Conservation (phyloP, 2,329 filamentous ascomycete genomes). For the Grosmannia huntii region DNA sequence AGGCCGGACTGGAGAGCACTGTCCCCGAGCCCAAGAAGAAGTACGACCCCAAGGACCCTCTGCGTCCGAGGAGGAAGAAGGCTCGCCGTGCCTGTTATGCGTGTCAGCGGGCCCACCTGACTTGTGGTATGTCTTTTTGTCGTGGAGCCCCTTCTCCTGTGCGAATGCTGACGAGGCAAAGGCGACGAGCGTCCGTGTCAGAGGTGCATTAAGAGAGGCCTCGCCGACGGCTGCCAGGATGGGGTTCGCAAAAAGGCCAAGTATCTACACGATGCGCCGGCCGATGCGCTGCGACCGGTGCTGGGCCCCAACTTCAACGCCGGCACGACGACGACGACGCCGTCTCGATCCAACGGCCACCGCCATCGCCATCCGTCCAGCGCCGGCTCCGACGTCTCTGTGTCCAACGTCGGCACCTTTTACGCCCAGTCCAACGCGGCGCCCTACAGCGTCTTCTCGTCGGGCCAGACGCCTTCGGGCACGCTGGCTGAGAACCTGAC, state of each 20-base stretch:
- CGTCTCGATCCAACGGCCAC: conserved; percentile 29
- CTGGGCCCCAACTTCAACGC: conserved; percentile 56
- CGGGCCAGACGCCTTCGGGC: conserved; percentile 29
- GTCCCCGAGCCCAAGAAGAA: conserved; percentile 48
- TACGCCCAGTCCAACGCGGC: conserved; percentile 32
- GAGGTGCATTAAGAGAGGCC: conserved; percentile 83
- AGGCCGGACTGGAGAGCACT: conserved; percentile 5
- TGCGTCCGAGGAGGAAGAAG: conserved; percentile 86
- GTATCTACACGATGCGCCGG: conserved; percentile 91
- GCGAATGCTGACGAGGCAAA: conserved; percentile 23
- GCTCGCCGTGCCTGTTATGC: conserved; percentile 90
- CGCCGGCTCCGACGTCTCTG: conserved; percentile 29
- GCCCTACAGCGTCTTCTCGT: conserved; percentile 39
- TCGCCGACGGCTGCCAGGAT: conserved; percentile 86
- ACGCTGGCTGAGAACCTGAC: conserved; percentile 33
- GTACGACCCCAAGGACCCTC: conserved; percentile 76
- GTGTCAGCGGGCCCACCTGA: conserved; percentile 92
- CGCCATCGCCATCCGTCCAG: conserved; percentile 35
- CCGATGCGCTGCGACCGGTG: conserved; percentile 79
- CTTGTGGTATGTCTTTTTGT: conserved; percentile 63
- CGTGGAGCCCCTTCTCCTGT: background rate
- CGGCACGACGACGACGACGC: conserved; percentile 24
- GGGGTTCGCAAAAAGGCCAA: conserved; percentile 98
- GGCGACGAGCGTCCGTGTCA: conserved; percentile 92
- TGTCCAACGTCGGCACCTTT: conserved; percentile 27